Percentiles rank a stretch among this genome's conserved stretches.
Evolutionary conservation across 1,284 basidiomycete genomes (phyloP).

Genomic region (Prillingera fragicola): DNA sequence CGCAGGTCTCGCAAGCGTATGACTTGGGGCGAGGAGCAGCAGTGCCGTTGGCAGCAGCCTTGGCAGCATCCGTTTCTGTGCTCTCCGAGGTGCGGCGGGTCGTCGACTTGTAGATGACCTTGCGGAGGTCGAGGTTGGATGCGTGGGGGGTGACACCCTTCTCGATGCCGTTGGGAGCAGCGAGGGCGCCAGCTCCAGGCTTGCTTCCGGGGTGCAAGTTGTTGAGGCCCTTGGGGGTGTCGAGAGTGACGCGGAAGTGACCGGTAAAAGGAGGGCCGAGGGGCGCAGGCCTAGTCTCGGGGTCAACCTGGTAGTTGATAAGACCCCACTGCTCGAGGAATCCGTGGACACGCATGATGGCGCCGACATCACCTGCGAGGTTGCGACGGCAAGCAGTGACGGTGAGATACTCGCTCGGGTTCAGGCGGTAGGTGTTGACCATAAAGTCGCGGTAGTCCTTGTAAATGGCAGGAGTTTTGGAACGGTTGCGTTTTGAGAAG

Average conservation of each 20-base stretch:
- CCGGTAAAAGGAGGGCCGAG: constrained; percentile 97
- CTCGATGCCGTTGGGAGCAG: constrained; percentile 29
- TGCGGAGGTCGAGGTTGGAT: constrained; percentile 66
- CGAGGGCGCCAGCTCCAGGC: constrained; percentile 46
- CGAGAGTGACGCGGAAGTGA: constrained; percentile 94
- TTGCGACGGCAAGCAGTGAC: constrained; percentile 95
- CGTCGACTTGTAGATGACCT: constrained; percentile 81
- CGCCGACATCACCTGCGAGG: constrained; percentile 95
- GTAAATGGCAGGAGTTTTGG: constrained; percentile 95
- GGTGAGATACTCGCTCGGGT: constrained; percentile 93
- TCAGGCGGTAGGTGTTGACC: constrained; percentile 95
- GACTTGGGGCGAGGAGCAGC: constrained; percentile 47
- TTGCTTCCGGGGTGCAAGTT: constrained; percentile 80
- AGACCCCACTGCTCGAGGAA: constrained; percentile 99
- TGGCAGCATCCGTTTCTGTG: constrained; percentile 59
- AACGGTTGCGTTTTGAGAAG: constrained; percentile 91
- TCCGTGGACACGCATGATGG: constrained; percentile 97
- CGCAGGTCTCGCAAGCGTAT: constrained; percentile 89
- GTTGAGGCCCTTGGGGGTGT: constrained; percentile 91
- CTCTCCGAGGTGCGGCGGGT: constrained; percentile 63
- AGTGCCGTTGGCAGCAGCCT: constrained; percentile 54
- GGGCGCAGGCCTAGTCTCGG: constrained; percentile 87
- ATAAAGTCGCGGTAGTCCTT: constrained; percentile 99
- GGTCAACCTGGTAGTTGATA: constrained; percentile 98
- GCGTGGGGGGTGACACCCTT: constrained; percentile 58